Conservation (phyloP, 176 grass and related monocot genomes). For the Carex kokanica region DNA sequence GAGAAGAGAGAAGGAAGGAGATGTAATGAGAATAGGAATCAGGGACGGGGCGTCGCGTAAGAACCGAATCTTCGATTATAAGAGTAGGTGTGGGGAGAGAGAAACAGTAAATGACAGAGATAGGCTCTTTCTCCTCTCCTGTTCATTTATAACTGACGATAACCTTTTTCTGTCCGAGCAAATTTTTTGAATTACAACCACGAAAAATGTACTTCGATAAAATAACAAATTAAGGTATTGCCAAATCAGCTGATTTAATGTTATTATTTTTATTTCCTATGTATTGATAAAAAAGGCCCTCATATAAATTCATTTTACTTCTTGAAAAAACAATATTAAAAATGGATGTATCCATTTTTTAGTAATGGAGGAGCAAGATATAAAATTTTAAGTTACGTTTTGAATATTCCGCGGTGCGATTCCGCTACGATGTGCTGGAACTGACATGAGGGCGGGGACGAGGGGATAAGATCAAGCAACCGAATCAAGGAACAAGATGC, state of each 20-base stretch:
- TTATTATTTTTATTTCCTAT: not conserved
- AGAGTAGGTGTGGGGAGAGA: slow-evolving; percentile 28
- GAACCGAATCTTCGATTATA: slow-evolving; percentile 49
- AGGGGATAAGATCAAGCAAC: slow-evolving; percentile 38
- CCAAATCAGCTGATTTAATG: not conserved
- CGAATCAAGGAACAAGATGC: not conserved
- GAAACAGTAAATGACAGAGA: not conserved
- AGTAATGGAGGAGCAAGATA: no score
- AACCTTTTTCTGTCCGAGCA: not conserved
- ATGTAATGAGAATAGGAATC: slow-evolving; percentile 32
- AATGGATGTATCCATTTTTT: not conserved
- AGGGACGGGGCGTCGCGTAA: slow-evolving; percentile 79
- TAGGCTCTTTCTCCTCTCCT: not conserved
- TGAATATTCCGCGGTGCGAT: slow-evolving; percentile 71
- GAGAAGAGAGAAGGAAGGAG: not conserved
- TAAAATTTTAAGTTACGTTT: not conserved
- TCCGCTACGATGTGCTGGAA: slow-evolving; percentile 23
- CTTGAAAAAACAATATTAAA: not conserved
- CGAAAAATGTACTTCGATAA: not conserved
- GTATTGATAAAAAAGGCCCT: not conserved
- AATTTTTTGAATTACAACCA: not conserved
- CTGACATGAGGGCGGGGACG: slow-evolving; percentile 23
- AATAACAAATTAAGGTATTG: not conserved
- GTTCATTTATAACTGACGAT: not conserved
- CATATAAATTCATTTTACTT: not conserved